A percentile compares a stretch with the other conserved stretches of the same genome.
Conservation (phyloP, 176 grass and related monocot species). For the Paspalum notatum region DNA sequence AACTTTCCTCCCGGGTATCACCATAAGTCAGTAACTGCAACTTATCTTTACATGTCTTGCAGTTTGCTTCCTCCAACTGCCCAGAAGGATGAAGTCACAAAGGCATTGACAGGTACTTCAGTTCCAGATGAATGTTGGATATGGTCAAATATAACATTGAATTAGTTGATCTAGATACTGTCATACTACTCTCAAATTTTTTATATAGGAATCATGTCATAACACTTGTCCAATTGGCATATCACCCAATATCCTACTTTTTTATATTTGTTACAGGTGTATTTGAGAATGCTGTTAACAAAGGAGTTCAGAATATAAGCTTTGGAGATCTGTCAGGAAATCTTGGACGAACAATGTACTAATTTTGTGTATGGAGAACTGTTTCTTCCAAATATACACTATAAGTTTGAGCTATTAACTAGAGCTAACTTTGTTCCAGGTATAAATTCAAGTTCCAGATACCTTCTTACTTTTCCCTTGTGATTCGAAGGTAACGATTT, state of each 20-base stretch:
- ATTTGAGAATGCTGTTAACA: conserved; percentile 97
- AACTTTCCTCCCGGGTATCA: background rate
- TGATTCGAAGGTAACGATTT: conserved; percentile 86
- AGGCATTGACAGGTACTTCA: conserved; percentile 88
- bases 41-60: conserved; percentile 42
- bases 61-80: conserved; percentile 94
- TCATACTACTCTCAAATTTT: background rate
- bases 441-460: conserved; percentile 99
- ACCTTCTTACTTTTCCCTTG: conserved; percentile 98
- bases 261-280: conserved; percentile 66
- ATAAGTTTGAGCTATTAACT: conserved; percentile 30
- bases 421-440: conserved; percentile 55
- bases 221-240: background rate
- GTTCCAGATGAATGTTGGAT: conserved; percentile 24
- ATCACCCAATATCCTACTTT: conserved; percentile 26
- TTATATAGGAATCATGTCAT: background rate
- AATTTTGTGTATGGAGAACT: conserved; percentile 33
- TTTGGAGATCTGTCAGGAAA: conserved; percentile 96
- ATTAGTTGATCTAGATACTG: conserved; percentile 16
- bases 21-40: conserved; percentile 14
- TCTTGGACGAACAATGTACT: conserved; percentile 95
- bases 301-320: conserved; percentile 94
- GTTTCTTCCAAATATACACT: background rate
- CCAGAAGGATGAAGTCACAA: conserved; percentile 94
- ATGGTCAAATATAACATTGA: conserved; percentile 23